Conservation (phyloP, 352 stramenopile genomes). For the Hyaloperonospora arabidopsidis region DNA sequence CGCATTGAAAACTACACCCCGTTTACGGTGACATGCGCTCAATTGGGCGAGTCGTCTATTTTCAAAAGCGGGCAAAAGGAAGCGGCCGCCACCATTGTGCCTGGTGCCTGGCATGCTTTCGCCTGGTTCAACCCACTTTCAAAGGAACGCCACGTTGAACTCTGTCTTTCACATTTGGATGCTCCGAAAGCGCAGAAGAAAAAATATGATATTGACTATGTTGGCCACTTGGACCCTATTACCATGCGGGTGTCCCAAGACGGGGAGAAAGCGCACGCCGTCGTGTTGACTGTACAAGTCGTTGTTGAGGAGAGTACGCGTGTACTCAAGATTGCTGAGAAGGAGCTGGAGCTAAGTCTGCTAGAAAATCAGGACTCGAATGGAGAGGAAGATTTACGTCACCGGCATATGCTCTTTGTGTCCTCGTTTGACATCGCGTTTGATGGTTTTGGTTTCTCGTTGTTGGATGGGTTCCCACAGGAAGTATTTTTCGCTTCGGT, state of each 20-base stretch:
- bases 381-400: conserved; percentile 61
- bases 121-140: conserved; percentile 78
- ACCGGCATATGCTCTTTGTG: conserved; percentile 71
- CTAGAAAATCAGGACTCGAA: conserved; percentile 60
- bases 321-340: conserved; percentile 74
- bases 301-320: conserved; percentile 72
- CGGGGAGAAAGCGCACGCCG: conserved; percentile 36
- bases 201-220: conserved; percentile 79
- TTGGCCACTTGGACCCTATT: conserved; percentile 68
- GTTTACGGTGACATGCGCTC: conserved; percentile 65
- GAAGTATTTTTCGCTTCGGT: conserved; percentile 80
- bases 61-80: conserved; percentile 57
- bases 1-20: conserved; percentile 86
- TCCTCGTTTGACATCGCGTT: conserved; percentile 79
- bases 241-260: conserved; percentile 45
- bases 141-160: conserved; percentile 77
- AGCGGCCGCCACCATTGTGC: conserved; percentile 40
- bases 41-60: conserved; percentile 59
- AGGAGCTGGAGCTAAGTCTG: conserved; percentile 65
- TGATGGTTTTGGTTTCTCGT: conserved; percentile 65
- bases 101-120: conserved; percentile 71
- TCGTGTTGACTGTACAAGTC: conserved; percentile 71
- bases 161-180: conserved; percentile 48
- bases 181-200: conserved; percentile 49
- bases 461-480: conserved; percentile 69